Percentiles rank a stretch among this genome's conserved stretches.
phyloP scores from a whole-genome alignment of 2,329 filamentous ascomycete genomes.

The Apiospora marii region DNA sequence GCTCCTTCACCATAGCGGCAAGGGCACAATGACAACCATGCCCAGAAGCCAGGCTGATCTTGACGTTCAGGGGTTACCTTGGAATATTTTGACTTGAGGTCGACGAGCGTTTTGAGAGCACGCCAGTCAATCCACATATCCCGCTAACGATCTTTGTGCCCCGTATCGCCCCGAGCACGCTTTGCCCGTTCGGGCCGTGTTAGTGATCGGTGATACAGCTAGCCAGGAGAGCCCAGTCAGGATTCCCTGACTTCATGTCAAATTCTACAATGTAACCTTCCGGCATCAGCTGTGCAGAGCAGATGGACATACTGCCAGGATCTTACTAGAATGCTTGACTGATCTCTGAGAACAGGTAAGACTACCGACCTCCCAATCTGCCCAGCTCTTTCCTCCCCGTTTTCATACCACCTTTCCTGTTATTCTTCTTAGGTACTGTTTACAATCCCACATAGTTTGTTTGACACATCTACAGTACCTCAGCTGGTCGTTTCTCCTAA shows the following conservation, averaged over 20 bases:
- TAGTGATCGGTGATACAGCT: neutral
- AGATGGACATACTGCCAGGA: neutral
- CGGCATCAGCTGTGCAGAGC: neutral
- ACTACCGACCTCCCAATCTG: neutral
- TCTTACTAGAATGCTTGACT: neutral
- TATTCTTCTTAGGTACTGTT: neutral
- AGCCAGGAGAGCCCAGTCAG: neutral
- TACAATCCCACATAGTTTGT: neutral
- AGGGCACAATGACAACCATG: neutral
- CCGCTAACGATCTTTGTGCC: neutral
- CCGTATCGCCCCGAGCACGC: neutral
- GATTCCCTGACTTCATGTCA: neutral
- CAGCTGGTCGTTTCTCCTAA: neutral
- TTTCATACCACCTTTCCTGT: neutral
- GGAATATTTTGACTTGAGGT: neutral
- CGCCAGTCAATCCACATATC: neutral
- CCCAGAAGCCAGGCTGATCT: too few species aligned
- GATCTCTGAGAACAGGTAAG: neutral
- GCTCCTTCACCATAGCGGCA: neutral
- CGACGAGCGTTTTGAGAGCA: neutral
- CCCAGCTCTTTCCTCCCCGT: neutral
- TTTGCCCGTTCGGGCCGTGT: neutral
- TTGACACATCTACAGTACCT: neutral
- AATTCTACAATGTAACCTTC: conserved; percentile 1
- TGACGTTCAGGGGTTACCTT: neutral